Evolutionary conservation across 306 rosid species (phyloP).

Genomic region (Lupinus albus): DNA sequence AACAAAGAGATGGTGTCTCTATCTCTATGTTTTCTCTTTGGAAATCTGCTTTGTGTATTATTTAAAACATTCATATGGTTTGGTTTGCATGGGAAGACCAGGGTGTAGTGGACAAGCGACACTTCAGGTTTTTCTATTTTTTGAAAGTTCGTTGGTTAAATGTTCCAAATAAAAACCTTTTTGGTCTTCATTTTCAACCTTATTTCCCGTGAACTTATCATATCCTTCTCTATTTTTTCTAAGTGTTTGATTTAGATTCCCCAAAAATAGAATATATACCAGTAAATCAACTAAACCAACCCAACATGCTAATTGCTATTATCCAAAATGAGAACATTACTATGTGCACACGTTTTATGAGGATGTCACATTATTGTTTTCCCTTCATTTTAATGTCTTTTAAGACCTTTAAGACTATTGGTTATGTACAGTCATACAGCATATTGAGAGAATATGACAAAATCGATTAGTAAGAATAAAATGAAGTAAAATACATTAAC

Average conservation of each 20-base stretch:
- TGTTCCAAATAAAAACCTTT: constrained; percentile 3
- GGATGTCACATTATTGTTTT: no score
- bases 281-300: not conserved
- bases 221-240: constrained; percentile 30
- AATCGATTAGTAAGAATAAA: no score
- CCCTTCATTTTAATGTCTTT: no score
- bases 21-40: constrained; percentile 17
- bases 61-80: constrained; percentile 32
- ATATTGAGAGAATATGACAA: no score
- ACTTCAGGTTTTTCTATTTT: constrained; percentile 59
- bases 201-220: constrained; percentile 33
- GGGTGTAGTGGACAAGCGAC: constrained; percentile 55
- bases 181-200: constrained; percentile 35
- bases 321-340: no score
- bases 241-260: not conserved
- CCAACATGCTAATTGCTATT: not conserved
- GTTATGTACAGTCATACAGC: no score
- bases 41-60: not conserved
- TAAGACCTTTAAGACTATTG: no score
- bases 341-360: no score
- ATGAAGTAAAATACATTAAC: no score
- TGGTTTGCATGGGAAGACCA: constrained; percentile 21
- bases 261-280: constrained; percentile 27
- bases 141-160: constrained; percentile 47
- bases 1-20: constrained; percentile 8